phyloP scores from a whole-genome alignment of 768 basidiomycete genomes.

The Russula emetica region DNA sequence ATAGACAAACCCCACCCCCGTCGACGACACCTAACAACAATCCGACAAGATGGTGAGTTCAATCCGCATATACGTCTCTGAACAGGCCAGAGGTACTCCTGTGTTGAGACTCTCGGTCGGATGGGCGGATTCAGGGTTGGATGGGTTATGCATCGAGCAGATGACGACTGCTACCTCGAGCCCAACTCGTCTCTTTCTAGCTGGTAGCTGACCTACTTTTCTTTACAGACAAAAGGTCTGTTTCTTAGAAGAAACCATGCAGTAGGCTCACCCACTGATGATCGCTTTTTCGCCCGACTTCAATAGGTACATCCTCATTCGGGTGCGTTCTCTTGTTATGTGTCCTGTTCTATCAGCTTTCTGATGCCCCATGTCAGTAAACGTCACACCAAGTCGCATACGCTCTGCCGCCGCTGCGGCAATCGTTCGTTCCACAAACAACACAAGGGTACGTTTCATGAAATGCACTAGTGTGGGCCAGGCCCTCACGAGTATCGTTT shows the following conservation, averaged over 20 bases:
- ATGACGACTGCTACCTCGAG: conserved; percentile 34
- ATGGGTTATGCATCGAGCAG: conserved; percentile 34
- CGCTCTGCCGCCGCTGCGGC: conserved; percentile 96
- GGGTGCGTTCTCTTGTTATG: conserved; percentile 53
- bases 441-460: conserved; percentile 76
- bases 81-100: conserved; percentile 14
- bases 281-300: conserved; percentile 13
- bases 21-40: conserved; percentile 34
- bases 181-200: conserved; percentile 1
- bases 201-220: conserved; percentile 25
- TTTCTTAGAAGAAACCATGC: conserved; percentile 19
- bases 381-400: conserved; percentile 95
- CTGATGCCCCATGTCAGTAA: conserved; percentile 53
- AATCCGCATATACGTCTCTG: conserved; percentile 23
- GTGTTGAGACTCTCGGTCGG: conserved; percentile 23
- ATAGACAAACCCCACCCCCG: conserved; percentile 22
- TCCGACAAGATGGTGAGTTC: conserved; percentile 47
- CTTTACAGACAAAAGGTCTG: conserved; percentile 75
- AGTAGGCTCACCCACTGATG: conserved; percentile 21
- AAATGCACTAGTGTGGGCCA: neutral
- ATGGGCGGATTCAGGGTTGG: conserved; percentile 33
- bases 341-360: neutral
- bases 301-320: conserved; percentile 92
- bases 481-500: neutral
- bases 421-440: conserved; percentile 96